These are phyloP conservation scores for Taiozyma onychis DNA, from an alignment of 1,139 yeast genomes.

Conservation along the genomic window DNA sequence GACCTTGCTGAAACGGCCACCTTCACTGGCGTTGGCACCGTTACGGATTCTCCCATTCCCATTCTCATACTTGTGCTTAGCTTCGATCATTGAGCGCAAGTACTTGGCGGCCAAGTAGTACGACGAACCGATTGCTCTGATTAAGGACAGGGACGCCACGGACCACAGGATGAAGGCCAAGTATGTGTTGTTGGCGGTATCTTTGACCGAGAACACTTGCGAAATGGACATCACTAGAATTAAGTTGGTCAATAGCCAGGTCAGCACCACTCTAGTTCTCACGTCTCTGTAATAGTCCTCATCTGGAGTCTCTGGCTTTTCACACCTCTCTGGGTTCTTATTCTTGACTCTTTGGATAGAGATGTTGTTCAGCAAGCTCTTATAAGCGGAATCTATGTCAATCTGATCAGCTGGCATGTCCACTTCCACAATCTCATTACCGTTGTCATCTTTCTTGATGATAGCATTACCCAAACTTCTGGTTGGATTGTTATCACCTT, in stretches of 20 bases:
- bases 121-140: constrained; percentile 75
- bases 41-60: not conserved
- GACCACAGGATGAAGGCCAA: constrained; percentile 84
- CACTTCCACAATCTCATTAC: constrained; percentile 62
- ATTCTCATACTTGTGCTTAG: constrained; percentile 32
- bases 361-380: constrained; percentile 68
- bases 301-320: constrained; percentile 40
- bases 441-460: constrained; percentile 45
- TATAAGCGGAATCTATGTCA: constrained; percentile 84
- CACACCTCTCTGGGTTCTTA: constrained; percentile 36
- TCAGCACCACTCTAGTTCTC: constrained; percentile 87
- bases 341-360: constrained; percentile 69
- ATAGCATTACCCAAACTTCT: constrained; percentile 64
- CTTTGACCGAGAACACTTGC: constrained; percentile 67
- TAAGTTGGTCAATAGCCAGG: constrained; percentile 82
- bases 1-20: not conserved
- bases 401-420: constrained; percentile 89
- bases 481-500: constrained; percentile 77
- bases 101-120: constrained; percentile 52
- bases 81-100: constrained; percentile 32
- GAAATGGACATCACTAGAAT: constrained; percentile 80
- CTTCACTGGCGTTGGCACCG: not conserved
- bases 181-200: constrained; percentile 65
- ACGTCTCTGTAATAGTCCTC: constrained; percentile 94
- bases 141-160: constrained; percentile 73